Conservation (phyloP, 352 stramenopile genomes). For the Phytophthora gonapodyides region DNA sequence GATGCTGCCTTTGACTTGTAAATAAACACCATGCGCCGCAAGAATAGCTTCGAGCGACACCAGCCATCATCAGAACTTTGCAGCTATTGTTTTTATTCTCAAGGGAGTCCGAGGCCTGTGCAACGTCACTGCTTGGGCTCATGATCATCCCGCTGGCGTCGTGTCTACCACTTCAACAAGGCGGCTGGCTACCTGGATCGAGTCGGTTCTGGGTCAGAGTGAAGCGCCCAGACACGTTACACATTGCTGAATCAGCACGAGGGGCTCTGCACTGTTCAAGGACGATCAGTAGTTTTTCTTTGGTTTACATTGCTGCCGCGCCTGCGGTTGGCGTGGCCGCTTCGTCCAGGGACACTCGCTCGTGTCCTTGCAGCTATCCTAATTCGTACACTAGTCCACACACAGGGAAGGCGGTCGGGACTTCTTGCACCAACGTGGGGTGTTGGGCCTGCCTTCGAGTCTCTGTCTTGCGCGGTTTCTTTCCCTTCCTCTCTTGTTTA, state of each 20-base stretch:
- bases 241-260: conserved; percentile 2
- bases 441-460: background rate
- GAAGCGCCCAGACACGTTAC: conserved; percentile 18
- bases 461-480: conserved; percentile 18
- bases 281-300: conserved; percentile 35
- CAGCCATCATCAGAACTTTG: background rate
- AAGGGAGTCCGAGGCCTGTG: background rate
- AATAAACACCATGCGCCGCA: conserved; percentile 3
- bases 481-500: conserved; percentile 38
- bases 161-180: conserved; percentile 18
- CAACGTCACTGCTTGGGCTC: too few species aligned
- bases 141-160: too few species aligned
- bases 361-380: conserved; percentile 21
- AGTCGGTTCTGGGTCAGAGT: conserved; percentile 20
- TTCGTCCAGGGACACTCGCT: conserved; percentile 19
- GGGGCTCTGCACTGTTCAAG: conserved; percentile 2
- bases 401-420: conserved; percentile 17
- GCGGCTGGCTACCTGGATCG: conserved; percentile 8
- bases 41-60: conserved; percentile 13
- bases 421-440: background rate
- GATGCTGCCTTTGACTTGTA: background rate
- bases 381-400: conserved; percentile 40
- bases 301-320: conserved; percentile 27
- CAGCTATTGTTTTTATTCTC: conserved; percentile 6
- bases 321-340: conserved; percentile 24